Evolutionary conservation across 2,329 filamentous ascomycete genomes (phyloP).

Genomic region (Botryosphaeria agaves): DNA sequence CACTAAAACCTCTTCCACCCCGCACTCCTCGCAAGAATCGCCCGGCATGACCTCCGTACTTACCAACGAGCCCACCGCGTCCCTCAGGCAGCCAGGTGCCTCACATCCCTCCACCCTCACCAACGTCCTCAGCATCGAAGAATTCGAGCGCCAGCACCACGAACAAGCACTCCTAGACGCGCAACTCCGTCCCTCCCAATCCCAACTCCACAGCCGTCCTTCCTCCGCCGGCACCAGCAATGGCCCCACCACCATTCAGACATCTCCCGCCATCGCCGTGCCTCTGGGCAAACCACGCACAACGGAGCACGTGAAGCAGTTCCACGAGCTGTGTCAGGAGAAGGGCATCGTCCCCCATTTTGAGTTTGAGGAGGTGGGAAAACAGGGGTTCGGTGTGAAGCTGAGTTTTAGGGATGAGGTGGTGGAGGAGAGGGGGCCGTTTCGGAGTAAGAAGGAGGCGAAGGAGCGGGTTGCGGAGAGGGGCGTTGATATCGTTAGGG

Average conservation of each 20-base stretch:
- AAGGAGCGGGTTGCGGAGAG: conserved; percentile 21
- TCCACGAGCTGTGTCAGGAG: conserved; percentile 1
- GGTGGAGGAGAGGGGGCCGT: conserved; percentile 10
- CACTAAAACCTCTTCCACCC: no score
- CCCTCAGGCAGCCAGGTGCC: no score
- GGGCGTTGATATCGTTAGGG: conserved; percentile 12
- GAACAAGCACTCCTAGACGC: not conserved
- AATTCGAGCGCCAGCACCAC: not conserved
- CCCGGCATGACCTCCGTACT: no score
- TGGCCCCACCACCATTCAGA: not conserved
- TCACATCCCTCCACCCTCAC: no score
- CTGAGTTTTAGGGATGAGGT: conserved; percentile 10
- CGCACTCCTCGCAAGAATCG: no score
- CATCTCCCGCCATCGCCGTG: not conserved
- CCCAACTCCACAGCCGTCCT: not conserved
- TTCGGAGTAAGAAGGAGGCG: conserved; percentile 22
- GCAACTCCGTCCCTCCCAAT: no score
- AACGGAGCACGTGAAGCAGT: not conserved
- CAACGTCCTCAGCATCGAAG: conserved; percentile 1
- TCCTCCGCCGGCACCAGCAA: not conserved
- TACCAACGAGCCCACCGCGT: no score
- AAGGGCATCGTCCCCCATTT: not conserved
- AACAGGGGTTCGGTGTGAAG: conserved; percentile 1
- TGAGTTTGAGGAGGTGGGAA: not conserved
- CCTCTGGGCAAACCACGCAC: not conserved